These are phyloP conservation scores for Leccinum olivaceopallidum DNA, from an alignment of 768 basidiomycete species.

Conservation along the genomic window DNA sequence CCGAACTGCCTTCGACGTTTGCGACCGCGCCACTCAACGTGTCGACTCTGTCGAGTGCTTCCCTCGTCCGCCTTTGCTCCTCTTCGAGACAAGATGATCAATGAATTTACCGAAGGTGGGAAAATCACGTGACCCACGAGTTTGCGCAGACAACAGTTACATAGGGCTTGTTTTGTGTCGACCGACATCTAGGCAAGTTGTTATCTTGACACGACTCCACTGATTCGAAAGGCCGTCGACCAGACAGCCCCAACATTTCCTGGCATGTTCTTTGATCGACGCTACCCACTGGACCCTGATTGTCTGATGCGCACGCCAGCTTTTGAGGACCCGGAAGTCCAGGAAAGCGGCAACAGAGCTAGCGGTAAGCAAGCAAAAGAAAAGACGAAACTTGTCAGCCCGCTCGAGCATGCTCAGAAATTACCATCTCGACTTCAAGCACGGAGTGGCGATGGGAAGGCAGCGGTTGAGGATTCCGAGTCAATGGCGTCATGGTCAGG, in stretches of 20 bases:
- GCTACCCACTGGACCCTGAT: no score
- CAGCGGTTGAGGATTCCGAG: background rate
- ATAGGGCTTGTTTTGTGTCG: no score
- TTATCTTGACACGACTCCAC: no score
- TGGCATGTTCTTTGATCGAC: no score
- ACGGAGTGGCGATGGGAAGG: background rate
- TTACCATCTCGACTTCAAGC: slow-evolving; percentile 35
- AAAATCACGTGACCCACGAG: no score
- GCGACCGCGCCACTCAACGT: slow-evolving; percentile 66
- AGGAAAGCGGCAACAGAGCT: slow-evolving; percentile 8
- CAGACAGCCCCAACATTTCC: no score
- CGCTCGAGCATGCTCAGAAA: slow-evolving; percentile 54
- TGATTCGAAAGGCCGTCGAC: no score
- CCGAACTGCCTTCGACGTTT: slow-evolving; percentile 73
- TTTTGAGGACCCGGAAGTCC: background rate
- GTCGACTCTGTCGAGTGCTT: slow-evolving; percentile 48
- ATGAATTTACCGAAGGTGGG: no score
- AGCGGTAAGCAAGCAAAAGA: slow-evolving; percentile 37
- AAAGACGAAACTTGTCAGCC: slow-evolving; percentile 44
- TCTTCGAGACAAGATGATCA: slow-evolving; percentile 48
- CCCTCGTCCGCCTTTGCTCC: slow-evolving; percentile 65
- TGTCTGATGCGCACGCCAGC: no score
- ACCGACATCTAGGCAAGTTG: no score
- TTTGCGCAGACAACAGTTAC: no score
- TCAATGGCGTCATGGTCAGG: no score